Base-by-base conservation (phyloP, 495 filamentous ascomycete genomes). In the Xylaria grammica region DNA sequence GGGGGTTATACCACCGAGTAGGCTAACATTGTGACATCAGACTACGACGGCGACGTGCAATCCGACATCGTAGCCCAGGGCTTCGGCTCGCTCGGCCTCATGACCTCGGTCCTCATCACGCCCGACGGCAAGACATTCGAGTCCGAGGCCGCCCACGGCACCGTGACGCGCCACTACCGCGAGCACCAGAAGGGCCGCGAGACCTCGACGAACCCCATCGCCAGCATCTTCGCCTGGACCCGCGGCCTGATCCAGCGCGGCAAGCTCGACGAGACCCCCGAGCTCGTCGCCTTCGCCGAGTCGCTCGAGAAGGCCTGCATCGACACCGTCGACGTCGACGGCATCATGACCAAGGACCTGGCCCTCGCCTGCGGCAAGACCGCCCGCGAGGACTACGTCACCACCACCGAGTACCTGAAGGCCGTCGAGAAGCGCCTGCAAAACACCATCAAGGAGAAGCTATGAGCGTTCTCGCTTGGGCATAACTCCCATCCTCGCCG, bases 31-130 rank as follows among this genome's bases (percentile, higher is more conserved):
- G 27, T 26, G 11, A 42, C 48, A 32, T 40, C 65, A 93, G 91
- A 99, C 85, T 99, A 99, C 83, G 95, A 99, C 74, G 95, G 95
- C 76, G 95, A 99, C 69, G 95, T 99, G 60, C 95, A 97, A 84
- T 97, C 94, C 79, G 95, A 99, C 75, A 92, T 98, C 65, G 90
- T 99, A 65, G 95, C 95, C 58, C 95, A 99, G 83, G 95, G 95
- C 65, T 99, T 99, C 77, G 95, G 95, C 69, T 97, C 94, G 52
- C 89, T 99, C 19, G 95, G 95, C 71, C 89, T 99, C 59, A 99
- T 99, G 95, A 98, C 94, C 73, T 97, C 93, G 30, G 91, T 96
- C 57, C 90, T 99, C 67, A 90, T 95, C 78, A 99, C 95, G 45
- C 95, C 95, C 48, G 90, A 94, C 75, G 95, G 95, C 65, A 90